These are phyloP conservation scores for Sarocladiaceae sp. DNA, from an alignment of 2,329 filamentous ascomycete species.

Conservation along the genomic window DNA sequence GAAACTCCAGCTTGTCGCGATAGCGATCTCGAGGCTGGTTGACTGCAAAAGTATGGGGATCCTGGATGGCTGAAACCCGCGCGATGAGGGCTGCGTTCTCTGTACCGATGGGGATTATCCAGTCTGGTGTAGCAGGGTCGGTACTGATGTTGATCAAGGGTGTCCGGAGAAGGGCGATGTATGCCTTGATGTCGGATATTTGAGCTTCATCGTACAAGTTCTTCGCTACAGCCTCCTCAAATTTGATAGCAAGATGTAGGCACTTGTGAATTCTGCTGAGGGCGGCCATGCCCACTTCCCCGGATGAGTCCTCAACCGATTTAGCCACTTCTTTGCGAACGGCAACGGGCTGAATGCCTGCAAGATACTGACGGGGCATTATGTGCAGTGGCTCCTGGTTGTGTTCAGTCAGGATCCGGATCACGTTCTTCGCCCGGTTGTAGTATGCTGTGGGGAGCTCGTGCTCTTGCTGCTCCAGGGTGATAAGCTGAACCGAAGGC, in stretches of 20 bases:
- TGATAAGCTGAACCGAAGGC: conserved; percentile 44
- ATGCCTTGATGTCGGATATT: conserved; percentile 34
- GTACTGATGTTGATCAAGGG: conserved; percentile 14
- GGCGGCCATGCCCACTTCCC: conserved; percentile 27
- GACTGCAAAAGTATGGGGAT: conserved; percentile 43
- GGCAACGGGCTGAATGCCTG: conserved; percentile 42
- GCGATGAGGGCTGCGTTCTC: conserved; percentile 28
- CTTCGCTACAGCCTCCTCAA: conserved; percentile 46
- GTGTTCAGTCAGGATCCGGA: conserved; percentile 11
- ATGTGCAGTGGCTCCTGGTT: conserved; percentile 2
- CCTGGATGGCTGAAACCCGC: conserved; percentile 38
- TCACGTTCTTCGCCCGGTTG: conserved; percentile 28
- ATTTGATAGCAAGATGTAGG: conserved; percentile 49
- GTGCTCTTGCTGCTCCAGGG: conserved; percentile 45
- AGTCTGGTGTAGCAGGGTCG: neutral
- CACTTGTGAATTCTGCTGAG: conserved; percentile 46
- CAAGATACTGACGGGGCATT: conserved; percentile 40
- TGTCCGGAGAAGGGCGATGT: conserved; percentile 43
- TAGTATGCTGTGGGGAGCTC: conserved; percentile 48
- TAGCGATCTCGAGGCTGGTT: conserved; percentile 49
- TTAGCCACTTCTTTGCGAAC: conserved; percentile 35
- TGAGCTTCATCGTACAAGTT: conserved; percentile 35
- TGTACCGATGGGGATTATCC: conserved; percentile 29
- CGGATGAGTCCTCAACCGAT: conserved; percentile 11
- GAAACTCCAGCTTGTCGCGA: conserved; percentile 65